Base-by-base conservation (phyloP, 2,329 filamentous ascomycete genomes). In the Hypocreales sp. region DNA sequence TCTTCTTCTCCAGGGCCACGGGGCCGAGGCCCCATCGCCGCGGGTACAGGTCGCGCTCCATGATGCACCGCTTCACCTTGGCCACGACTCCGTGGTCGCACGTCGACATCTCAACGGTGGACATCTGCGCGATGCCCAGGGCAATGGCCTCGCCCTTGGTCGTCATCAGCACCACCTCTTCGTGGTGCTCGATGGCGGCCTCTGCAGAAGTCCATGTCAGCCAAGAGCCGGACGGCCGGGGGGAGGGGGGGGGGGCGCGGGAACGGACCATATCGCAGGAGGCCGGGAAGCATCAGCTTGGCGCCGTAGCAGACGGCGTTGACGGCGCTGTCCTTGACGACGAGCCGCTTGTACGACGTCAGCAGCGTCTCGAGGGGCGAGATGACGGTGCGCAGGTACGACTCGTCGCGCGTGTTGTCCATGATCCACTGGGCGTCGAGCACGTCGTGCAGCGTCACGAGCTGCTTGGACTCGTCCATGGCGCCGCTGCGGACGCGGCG, bases 111-210 rank as follows among this genome's bases (percentile, higher is more conserved):
- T 95, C 90, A 26, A 94, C 84, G 3, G 86, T 92, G 21, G 84
- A 93, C 90, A 98, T 98, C 56, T 92, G 82, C 12, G 90, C 84
- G 46, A 94, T 92, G 45, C 80, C 90, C 35, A 98, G 72, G 33
- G 90, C 90, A 47, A 98, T 94, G 24, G 90, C 90, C 63, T 98
- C 90, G 46, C 90, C 90, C 71, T 98, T 98, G 47, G 90, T 95
- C 31, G 90, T 95, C 78, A 98, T 95, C 34, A 98, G 65, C 20
- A 98, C 84, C 46, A 95, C 77, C 60, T 98, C 90, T 55, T 98
- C 90, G 51, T 93, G 77, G 36, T 90, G 73, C 56, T 95, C 84
- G 50, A 95, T 93, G 36, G 72, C 81, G 42, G 78, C 63, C 65
- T 94, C 86, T 80, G 49, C 35, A 40, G 26, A 10, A 9, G 18